phyloP scores from a whole-genome alignment of 1,139 yeast species.

The Dujonia santamariae region DNA sequence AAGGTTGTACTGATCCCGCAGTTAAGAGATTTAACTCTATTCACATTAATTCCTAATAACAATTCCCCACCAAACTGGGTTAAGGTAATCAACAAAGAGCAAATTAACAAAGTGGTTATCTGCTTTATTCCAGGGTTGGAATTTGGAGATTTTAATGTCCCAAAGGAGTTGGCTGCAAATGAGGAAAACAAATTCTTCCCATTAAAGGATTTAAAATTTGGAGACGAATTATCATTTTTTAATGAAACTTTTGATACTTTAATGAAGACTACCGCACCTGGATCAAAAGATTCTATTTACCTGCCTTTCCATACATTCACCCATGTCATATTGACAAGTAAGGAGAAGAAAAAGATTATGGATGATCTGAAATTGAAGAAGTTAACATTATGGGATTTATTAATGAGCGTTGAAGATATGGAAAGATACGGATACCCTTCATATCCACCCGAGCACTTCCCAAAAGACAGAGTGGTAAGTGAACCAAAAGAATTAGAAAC shows the following conservation, averaged over 20 bases:
- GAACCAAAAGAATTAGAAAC: conserved; percentile 9
- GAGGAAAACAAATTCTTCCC: not conserved
- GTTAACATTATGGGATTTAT: conserved; percentile 53
- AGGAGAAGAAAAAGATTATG: conserved; percentile 43
- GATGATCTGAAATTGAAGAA: conserved; percentile 32
- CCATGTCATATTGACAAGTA: conserved; percentile 51
- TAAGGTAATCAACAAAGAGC: conserved; percentile 19
- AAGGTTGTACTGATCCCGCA: conserved; percentile 30
- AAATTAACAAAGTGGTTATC: conserved; percentile 48
- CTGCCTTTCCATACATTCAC: conserved; percentile 56
- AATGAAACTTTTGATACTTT: conserved; percentile 34
- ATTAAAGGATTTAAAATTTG: not conserved
- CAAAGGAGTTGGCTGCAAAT: not conserved
- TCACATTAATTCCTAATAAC: conserved; percentile 37
- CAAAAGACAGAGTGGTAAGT: conserved; percentile 6
- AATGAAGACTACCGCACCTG: conserved; percentile 56
- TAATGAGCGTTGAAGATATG: conserved; percentile 46
- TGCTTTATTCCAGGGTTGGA: conserved; percentile 67
- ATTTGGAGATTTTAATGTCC: conserved; percentile 22
- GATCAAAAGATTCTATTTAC: conserved; percentile 54
- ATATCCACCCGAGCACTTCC: too few relatives aligned
- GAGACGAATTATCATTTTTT: conserved; percentile 32
- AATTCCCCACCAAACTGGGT: conserved; percentile 37
- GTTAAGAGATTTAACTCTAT: conserved; percentile 52
- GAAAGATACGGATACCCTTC: conserved; percentile 56